Conservation (phyloP, 352 stramenopile genomes). For the Phytophthora podocarpi region DNA sequence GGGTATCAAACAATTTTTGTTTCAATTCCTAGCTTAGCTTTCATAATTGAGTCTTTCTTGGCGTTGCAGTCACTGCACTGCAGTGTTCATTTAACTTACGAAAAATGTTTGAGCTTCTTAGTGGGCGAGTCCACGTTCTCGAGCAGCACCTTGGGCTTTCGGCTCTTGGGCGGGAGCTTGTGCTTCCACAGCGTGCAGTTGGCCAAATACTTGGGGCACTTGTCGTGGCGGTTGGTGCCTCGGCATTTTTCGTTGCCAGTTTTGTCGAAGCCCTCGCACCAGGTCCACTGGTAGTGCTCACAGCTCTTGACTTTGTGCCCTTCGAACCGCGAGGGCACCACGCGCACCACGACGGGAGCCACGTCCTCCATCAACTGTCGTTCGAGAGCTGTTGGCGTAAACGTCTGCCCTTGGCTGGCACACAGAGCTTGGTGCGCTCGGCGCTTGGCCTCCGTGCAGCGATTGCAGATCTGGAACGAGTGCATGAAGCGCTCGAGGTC, state of each 20-base stretch:
- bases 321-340: slow-evolving; percentile 73
- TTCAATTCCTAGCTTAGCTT: no score
- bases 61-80: no score
- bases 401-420: slow-evolving; percentile 56
- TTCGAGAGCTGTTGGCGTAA: slow-evolving; percentile 56
- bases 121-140: slow-evolving; percentile 84
- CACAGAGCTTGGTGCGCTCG: slow-evolving; percentile 61
- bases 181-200: slow-evolving; percentile 90
- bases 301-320: slow-evolving; percentile 83
- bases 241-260: slow-evolving; percentile 86
- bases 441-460: slow-evolving; percentile 79
- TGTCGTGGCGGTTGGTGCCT: slow-evolving; percentile 85
- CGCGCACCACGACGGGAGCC: slow-evolving; percentile 74
- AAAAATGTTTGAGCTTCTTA: slow-evolving; percentile 86
- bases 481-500: slow-evolving; percentile 82
- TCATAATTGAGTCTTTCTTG: no score
- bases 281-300: slow-evolving; percentile 88
- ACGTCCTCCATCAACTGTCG: slow-evolving; percentile 81
- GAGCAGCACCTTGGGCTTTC: slow-evolving; percentile 67
- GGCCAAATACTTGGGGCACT: slow-evolving; percentile 85
- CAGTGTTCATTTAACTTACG: slow-evolving; percentile 34
- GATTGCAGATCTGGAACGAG: slow-evolving; percentile 89
- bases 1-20: no score
- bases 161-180: slow-evolving; percentile 84
- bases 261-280: slow-evolving; percentile 86